A percentile compares a stretch with the other conserved stretches of the same genome.
These are phyloP conservation scores for Cladophialophora immunda DNA, from an alignment of 2,329 filamentous ascomycete genomes.

Conservation along the genomic window DNA sequence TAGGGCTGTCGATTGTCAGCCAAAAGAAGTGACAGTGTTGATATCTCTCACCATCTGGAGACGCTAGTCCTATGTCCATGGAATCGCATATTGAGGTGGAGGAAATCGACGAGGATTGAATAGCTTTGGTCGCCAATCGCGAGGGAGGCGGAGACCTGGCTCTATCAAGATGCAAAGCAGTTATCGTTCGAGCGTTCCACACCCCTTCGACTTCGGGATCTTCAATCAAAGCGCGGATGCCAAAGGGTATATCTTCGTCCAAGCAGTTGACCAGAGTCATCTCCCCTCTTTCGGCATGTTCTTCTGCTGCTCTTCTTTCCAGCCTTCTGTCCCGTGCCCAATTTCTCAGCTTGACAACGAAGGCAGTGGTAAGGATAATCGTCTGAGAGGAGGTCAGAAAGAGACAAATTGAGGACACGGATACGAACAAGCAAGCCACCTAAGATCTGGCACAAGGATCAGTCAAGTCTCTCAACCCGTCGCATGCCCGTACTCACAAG, in stretches of 20 bases:
- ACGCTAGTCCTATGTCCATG: constrained; percentile 18
- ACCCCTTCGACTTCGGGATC: constrained; percentile 87
- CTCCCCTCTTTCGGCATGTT: constrained; percentile 60
- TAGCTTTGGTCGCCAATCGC: constrained; percentile 1
- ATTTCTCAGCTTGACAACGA: constrained; percentile 67
- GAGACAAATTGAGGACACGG: background rate
- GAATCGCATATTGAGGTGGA: constrained; percentile 22
- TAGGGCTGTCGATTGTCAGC: constrained; percentile 21
- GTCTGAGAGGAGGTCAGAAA: constrained; percentile 53
- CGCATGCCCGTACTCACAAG: constrained; percentile 32
- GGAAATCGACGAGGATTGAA: constrained; percentile 21
- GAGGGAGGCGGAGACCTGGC: constrained; percentile 9
- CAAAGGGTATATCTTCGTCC: constrained; percentile 78
- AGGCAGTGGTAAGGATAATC: constrained; percentile 72
- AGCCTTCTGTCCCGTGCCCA: constrained; percentile 66
- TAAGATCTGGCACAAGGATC: constrained; percentile 31
- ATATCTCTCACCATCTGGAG: constrained; percentile 27
- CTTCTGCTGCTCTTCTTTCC: constrained; percentile 68
- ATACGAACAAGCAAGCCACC: constrained; percentile 30
- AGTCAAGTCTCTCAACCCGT: background rate
- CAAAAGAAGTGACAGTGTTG: background rate
- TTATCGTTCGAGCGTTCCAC: constrained; percentile 69
- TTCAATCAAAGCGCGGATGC: constrained; percentile 82
- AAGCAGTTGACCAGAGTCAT: constrained; percentile 61
- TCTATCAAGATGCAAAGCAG: constrained; percentile 40